Conservation (phyloP, 176 grass and related monocot species). For the Bonia amplexicaulis region DNA sequence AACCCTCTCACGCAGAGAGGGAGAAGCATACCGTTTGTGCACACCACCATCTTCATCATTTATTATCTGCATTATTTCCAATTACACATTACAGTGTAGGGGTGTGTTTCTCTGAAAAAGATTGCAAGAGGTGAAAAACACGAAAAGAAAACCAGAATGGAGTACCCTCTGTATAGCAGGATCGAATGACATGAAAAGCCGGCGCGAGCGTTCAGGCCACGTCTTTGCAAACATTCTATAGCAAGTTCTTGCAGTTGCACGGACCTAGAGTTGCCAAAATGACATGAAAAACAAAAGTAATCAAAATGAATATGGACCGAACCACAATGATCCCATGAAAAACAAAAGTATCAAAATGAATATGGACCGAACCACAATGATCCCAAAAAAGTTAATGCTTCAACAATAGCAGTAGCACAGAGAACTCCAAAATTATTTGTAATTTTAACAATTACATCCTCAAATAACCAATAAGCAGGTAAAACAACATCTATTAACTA, state of each 20-base stretch:
- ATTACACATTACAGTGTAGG: constrained; percentile 11
- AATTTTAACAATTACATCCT: not conserved
- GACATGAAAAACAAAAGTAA: constrained; percentile 13
- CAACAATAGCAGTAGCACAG: not conserved
- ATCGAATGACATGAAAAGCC: constrained; percentile 89
- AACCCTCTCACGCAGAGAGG: constrained; percentile 81
- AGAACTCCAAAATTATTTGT: not conserved
- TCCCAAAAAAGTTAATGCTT: not conserved
- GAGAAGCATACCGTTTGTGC: constrained; percentile 91
- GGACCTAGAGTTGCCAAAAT: constrained; percentile 55
- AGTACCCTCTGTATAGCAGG: constrained; percentile 86
- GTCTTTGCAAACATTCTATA: constrained; percentile 91
- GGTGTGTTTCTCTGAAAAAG: not conserved
- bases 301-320: not conserved
- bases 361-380: not conserved
- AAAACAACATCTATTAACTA: constrained; percentile 1
- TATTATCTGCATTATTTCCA: constrained; percentile 56
- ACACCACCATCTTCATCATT: constrained; percentile 96
- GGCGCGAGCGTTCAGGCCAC: constrained; percentile 79
- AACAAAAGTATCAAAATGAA: not conserved
- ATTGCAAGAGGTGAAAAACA: not conserved
- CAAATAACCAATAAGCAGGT: not conserved
- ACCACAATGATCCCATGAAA: constrained; percentile 1
- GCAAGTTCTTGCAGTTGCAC: constrained; percentile 84
- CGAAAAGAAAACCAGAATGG: constrained; percentile 6